Conservation (phyloP, 106 monocot genomes). For the Gastrodia elata region DNA sequence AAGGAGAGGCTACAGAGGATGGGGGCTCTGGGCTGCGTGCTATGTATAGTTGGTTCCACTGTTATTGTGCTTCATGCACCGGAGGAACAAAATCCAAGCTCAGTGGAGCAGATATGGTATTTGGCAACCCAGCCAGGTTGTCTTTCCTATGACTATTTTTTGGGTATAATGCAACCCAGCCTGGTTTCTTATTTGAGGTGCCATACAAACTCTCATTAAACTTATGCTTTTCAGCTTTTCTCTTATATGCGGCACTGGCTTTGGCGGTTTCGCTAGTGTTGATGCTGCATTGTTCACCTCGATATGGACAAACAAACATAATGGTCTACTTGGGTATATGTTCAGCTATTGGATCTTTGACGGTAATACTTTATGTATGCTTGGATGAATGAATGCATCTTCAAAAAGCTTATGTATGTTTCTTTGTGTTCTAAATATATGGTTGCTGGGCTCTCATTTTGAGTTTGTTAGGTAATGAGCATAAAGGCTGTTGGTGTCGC, state of each 20-base stretch:
- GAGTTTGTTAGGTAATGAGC: constrained; percentile 63
- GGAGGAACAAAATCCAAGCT: constrained; percentile 59
- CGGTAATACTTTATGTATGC: constrained; percentile 32
- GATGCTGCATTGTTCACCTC: constrained; percentile 66
- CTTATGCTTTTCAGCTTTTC: constrained; percentile 47
- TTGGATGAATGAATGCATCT: background rate
- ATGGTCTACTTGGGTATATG: constrained; percentile 85
- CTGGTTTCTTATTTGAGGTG: constrained; percentile 1
- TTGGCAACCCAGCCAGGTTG: constrained; percentile 85
- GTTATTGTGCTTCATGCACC: constrained; percentile 87
- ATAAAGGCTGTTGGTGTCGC: constrained; percentile 94
- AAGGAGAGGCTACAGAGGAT: constrained; percentile 60
- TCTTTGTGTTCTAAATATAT: background rate
- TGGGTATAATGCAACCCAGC: background rate
- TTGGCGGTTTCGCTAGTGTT: constrained; percentile 60
- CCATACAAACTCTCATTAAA: background rate
- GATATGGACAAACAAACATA: constrained; percentile 81
- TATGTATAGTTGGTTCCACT: constrained; percentile 81
- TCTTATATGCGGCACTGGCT: constrained; percentile 57
- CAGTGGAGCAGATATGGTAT: constrained; percentile 77
- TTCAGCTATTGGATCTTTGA: constrained; percentile 79
- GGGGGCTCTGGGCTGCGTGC: constrained; percentile 79
- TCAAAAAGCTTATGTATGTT: background rate
- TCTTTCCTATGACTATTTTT: background rate
- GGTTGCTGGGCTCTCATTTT: background rate